Percentiles rank a stretch among this genome's conserved stretches.
Evolutionary conservation across 169 alveolate species (phyloP).

Genomic region (Miamiensis avidus): DNA sequence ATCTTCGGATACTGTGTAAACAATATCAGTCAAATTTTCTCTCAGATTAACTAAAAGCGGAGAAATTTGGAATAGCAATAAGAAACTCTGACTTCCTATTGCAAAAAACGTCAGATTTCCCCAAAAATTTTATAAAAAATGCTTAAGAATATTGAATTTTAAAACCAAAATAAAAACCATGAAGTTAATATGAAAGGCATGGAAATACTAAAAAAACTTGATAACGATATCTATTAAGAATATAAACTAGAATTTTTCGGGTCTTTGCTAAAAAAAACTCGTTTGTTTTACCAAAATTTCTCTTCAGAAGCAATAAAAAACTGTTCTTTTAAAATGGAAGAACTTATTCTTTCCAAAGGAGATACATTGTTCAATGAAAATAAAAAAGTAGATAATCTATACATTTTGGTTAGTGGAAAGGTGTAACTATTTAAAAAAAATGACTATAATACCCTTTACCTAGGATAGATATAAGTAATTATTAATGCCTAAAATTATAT

Average conservation of each 20-base stretch:
- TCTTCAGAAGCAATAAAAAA: not conserved
- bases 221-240: not conserved
- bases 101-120: not conserved
- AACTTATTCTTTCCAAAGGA: not conserved
- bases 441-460: no score
- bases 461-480: no score
- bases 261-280: not conserved
- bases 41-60: not conserved
- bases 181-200: not conserved
- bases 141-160: not conserved
- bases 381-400: not conserved
- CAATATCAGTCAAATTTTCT: not conserved
- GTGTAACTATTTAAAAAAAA: no score
- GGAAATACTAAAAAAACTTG: not conserved
- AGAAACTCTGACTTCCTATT: no score
- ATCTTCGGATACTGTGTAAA: not conserved
- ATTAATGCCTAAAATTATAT: no score
- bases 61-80: not conserved
- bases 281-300: no score
- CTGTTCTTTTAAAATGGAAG: not conserved
- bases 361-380: not conserved
- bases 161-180: no score
- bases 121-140: not conserved
- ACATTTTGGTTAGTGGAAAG: not conserved
- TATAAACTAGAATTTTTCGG: not conserved